A percentile compares a stretch with the other conserved stretches of the same genome.
phyloP scores from a whole-genome alignment of 2,329 filamentous ascomycete genomes.

The Pseudofabraea citricarpa region DNA sequence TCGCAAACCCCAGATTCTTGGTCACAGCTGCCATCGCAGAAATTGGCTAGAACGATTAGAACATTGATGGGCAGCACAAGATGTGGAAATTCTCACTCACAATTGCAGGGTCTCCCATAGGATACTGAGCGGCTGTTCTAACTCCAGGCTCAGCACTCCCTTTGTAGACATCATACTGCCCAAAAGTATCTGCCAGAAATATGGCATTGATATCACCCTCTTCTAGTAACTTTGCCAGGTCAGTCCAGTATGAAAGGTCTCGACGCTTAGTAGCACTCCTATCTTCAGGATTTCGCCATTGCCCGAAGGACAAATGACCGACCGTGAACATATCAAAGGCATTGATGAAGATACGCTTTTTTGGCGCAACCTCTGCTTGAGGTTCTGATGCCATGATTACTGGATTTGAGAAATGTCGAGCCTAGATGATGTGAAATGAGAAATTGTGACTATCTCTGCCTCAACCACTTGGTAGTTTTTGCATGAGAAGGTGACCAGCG shows the following conservation, averaged over 20 bases:
- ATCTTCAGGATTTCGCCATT: neutral
- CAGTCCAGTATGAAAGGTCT: conserved; percentile 56
- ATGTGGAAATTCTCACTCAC: too few relatives aligned
- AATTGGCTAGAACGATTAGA: conserved; percentile 39
- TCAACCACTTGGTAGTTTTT: too few relatives aligned
- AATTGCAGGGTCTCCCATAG: conserved; percentile 62
- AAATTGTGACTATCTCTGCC: neutral
- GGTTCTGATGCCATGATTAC: neutral
- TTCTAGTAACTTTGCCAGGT: conserved; percentile 58
- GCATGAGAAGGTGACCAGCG: too few relatives aligned
- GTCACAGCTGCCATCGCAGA: conserved; percentile 66
- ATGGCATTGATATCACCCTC: conserved; percentile 58
- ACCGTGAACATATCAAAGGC: neutral
- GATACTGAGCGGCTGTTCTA: conserved; percentile 61
- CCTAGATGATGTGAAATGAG: neutral
- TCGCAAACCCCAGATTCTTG: conserved; percentile 59
- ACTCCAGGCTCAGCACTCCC: conserved; percentile 53
- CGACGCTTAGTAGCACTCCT: conserved; percentile 21
- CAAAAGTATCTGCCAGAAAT: conserved; percentile 55
- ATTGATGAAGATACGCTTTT: neutral
- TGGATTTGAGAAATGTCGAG: neutral
- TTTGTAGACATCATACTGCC: conserved; percentile 63
- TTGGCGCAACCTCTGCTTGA: neutral
- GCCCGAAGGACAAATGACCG: neutral
- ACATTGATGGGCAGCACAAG: neutral